Conservation (phyloP, 306 rosid species). For the Vigna unguiculata region DNA sequence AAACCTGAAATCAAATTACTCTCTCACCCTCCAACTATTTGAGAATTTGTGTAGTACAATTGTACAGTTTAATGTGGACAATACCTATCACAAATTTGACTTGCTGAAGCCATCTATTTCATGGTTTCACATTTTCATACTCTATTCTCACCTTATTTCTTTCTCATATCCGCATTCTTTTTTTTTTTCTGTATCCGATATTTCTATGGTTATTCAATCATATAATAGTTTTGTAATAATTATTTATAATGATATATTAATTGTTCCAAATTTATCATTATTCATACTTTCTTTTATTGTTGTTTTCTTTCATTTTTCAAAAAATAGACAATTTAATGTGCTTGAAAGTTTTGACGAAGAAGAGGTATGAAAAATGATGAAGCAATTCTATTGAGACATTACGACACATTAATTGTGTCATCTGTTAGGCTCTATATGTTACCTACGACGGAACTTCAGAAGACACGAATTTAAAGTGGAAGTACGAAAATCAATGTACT, state of each 20-base stretch:
- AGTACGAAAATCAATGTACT: too few species aligned
- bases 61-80: conserved; percentile 25
- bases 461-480: too few species aligned
- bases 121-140: background rate
- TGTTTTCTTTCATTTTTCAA: too few species aligned
- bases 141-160: background rate
- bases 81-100: background rate
- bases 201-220: too few species aligned
- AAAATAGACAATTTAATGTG: too few species aligned
- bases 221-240: too few species aligned
- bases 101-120: background rate
- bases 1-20: conserved; percentile 32
- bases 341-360: background rate
- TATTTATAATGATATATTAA: too few species aligned
- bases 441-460: too few species aligned
- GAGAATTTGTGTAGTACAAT: conserved; percentile 35
- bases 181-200: too few species aligned
- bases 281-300: too few species aligned
- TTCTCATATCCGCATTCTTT: background rate
- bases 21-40: conserved; percentile 33
- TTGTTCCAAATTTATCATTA: too few species aligned
- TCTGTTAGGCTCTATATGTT: too few species aligned
- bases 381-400: background rate
- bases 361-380: background rate
- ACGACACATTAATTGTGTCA: background rate